These are phyloP conservation scores for Hypoxylon fragiforme DNA, from an alignment of 495 filamentous ascomycete genomes.

Conservation along the genomic window DNA sequence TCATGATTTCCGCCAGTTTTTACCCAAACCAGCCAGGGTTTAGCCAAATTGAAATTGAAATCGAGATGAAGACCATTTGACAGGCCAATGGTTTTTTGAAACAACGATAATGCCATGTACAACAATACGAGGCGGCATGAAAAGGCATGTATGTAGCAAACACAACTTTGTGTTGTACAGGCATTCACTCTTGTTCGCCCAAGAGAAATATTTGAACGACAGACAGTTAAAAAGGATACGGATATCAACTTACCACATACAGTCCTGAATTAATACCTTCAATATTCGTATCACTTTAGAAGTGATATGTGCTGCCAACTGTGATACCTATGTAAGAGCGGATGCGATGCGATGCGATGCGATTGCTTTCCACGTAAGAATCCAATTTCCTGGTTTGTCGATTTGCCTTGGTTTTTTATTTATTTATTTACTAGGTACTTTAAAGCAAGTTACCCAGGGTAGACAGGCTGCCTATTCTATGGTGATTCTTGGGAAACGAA, in stretches of 20 bases:
- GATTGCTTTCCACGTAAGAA: slow-evolving; percentile 6
- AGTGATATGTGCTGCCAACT: slow-evolving; percentile 10
- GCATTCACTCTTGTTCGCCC: not conserved
- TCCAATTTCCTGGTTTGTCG: slow-evolving; percentile 8
- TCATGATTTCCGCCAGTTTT: slow-evolving; percentile 26
- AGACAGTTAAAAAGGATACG: not conserved
- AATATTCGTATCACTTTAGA: not conserved
- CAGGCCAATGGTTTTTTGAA: slow-evolving; percentile 5
- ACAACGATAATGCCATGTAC: slow-evolving; percentile 5
- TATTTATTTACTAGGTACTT: too few relatives aligned
- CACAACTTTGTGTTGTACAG: slow-evolving; percentile 3
- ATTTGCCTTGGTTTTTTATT: not conserved
- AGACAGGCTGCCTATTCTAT: slow-evolving; percentile 12
- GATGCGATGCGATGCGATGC: not conserved
- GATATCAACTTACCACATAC: slow-evolving; percentile 9
- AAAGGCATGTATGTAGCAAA: slow-evolving; percentile 8
- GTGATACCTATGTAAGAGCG: too few relatives aligned
- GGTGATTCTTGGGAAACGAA: slow-evolving; percentile 30
- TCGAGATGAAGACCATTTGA: slow-evolving; percentile 19
- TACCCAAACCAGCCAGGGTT: slow-evolving; percentile 20
- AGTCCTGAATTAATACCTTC: slow-evolving; percentile 6
- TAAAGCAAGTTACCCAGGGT: slow-evolving; percentile 21
- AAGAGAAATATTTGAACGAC: slow-evolving; percentile 2
- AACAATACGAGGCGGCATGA: not conserved
- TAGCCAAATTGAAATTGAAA: slow-evolving; percentile 6